phyloP scores from a whole-genome alignment of 345 rosid species.

The Rubroshorea leprosula region DNA sequence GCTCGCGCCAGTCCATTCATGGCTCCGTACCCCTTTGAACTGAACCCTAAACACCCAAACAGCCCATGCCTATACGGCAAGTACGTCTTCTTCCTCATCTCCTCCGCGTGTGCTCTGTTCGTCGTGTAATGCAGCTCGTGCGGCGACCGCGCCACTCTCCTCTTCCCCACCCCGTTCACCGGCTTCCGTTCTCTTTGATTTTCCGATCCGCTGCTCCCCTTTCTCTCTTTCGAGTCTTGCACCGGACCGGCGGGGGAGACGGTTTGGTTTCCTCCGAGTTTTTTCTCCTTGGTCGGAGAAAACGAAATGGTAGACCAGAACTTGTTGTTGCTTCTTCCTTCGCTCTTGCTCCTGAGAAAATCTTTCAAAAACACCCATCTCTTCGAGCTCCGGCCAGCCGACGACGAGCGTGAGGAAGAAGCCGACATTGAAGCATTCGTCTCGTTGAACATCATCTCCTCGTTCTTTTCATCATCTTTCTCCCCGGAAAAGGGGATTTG shows the following conservation, averaged over 20 bases:
- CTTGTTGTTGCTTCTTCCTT: slow-evolving; percentile 81
- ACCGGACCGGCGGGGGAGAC: background rate
- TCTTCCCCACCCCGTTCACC: slow-evolving; percentile 50
- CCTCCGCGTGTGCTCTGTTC: slow-evolving; percentile 91
- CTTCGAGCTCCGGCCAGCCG: slow-evolving; percentile 90
- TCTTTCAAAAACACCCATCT: slow-evolving; percentile 91
- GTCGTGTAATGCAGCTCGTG: slow-evolving; percentile 92
- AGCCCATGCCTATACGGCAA: slow-evolving; percentile 93
- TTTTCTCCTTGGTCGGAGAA: slow-evolving; percentile 64
- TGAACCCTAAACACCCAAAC: slow-evolving; percentile 94
- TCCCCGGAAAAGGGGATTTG: slow-evolving; percentile 9
- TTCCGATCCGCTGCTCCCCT: slow-evolving; percentile 13
- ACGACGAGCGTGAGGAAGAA: slow-evolving; percentile 77
- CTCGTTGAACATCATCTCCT: slow-evolving; percentile 21
- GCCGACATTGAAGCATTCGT: slow-evolving; percentile 52
- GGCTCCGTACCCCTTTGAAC: slow-evolving; percentile 92
- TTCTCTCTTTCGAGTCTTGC: slow-evolving; percentile 22
- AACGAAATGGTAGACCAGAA: slow-evolving; percentile 66
- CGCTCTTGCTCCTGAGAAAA: slow-evolving; percentile 83
- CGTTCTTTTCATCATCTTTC: slow-evolving; percentile 15
- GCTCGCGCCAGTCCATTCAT: slow-evolving; percentile 85
- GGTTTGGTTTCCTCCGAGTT: slow-evolving; percentile 10
- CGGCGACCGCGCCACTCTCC: slow-evolving; percentile 68
- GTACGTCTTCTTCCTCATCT: slow-evolving; percentile 90
- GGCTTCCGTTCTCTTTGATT: slow-evolving; percentile 36